Percentiles rank a stretch among this genome's conserved stretches.
Evolutionary conservation across 148 eudicot species (phyloP).

Genomic region (Rheum nobile): DNA sequence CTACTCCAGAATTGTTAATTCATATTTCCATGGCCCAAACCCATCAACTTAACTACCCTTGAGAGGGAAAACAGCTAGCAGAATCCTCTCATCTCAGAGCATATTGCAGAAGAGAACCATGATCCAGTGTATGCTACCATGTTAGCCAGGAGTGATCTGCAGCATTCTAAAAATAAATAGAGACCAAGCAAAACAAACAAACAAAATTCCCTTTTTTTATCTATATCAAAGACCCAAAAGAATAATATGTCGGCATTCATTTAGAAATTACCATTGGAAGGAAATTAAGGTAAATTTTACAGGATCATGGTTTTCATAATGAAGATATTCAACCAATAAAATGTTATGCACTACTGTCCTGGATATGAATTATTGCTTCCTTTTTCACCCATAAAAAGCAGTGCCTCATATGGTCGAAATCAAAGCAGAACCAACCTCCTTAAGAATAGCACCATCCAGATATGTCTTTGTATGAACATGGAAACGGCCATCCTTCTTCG

Average conservation of each 20-base stretch:
- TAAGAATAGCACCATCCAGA: conserved; percentile 94
- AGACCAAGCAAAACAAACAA: neutral
- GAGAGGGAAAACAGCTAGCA: neutral
- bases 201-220: neutral
- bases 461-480: conserved; percentile 92
- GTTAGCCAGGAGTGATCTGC: neutral
- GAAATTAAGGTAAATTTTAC: neutral
- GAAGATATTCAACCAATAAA: neutral
- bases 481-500: conserved; percentile 90
- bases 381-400: neutral
- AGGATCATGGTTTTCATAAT: neutral
- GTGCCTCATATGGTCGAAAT: neutral
- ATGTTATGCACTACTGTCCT: neutral
- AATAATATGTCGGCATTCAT: neutral
- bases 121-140: neutral
- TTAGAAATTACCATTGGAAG: neutral
- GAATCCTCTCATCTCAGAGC: neutral
- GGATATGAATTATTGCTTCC: neutral
- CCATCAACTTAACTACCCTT: neutral
- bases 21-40: neutral
- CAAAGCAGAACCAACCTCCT: conserved; percentile 42
- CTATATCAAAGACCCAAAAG: neutral
- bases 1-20: neutral
- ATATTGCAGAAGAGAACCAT: neutral
- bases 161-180: neutral